phyloP scores from a whole-genome alignment of 2,329 filamentous ascomycete species.

The Colletotrichum cuscutae region DNA sequence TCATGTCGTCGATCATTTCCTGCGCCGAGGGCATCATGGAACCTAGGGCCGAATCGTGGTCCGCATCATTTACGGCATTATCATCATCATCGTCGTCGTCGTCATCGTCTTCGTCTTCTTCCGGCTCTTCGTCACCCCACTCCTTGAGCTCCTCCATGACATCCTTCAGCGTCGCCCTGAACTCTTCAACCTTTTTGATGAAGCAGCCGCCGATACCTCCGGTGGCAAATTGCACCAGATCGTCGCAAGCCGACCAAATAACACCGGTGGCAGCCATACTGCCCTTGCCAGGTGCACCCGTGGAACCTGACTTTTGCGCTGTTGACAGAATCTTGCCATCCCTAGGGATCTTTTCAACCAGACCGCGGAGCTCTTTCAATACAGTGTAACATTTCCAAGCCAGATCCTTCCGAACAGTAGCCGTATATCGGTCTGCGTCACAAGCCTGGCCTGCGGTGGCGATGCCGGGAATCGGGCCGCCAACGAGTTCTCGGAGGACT shows the following conservation, averaged over 20 bases:
- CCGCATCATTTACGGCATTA: slow-evolving; percentile 49
- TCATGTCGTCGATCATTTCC: slow-evolving; percentile 74
- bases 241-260: slow-evolving; percentile 87
- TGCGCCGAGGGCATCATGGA: slow-evolving; percentile 53
- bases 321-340: slow-evolving; percentile 65
- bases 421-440: slow-evolving; percentile 69
- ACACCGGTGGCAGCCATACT: slow-evolving; percentile 77
- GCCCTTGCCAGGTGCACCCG: slow-evolving; percentile 53
- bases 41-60: slow-evolving; percentile 50
- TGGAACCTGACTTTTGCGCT: slow-evolving; percentile 56
- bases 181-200: slow-evolving; percentile 77
- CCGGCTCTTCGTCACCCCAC: slow-evolving; percentile 81
- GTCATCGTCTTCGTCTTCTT: slow-evolving; percentile 69
- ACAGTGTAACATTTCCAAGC: slow-evolving; percentile 67
- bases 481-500: slow-evolving; percentile 77
- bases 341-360: slow-evolving; percentile 69
- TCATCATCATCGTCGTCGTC: slow-evolving; percentile 60
- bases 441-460: slow-evolving; percentile 77
- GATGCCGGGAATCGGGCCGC: slow-evolving; percentile 78
- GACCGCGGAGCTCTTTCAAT: slow-evolving; percentile 68
- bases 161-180: slow-evolving; percentile 80
- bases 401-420: slow-evolving; percentile 71
- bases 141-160: slow-evolving; percentile 87
- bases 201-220: slow-evolving; percentile 78
- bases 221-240: slow-evolving; percentile 70